phyloP scores from a whole-genome alignment of 768 basidiomycete species.

The Boletus edulis region DNA sequence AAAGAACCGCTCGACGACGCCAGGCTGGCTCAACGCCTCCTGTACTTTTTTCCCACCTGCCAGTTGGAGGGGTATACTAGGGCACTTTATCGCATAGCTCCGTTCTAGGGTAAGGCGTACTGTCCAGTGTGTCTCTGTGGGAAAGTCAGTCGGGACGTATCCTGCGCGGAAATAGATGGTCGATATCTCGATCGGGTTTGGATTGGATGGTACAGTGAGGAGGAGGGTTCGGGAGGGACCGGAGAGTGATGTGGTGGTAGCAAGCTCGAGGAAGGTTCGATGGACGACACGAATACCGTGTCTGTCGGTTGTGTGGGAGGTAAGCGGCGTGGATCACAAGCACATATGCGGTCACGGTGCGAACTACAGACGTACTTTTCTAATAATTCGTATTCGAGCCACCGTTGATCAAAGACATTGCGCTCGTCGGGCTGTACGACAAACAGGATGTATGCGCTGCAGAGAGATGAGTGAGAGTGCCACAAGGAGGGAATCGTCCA shows the following conservation, averaged over 20 bases:
- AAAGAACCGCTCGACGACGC: conserved; percentile 74
- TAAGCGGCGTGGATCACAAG: not conserved
- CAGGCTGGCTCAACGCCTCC: conserved; percentile 74
- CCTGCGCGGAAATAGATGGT: conserved; percentile 90
- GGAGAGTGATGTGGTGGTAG: conserved; percentile 48
- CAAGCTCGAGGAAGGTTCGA: conserved; percentile 73
- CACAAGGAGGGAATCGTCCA: conserved; percentile 10
- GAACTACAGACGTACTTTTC: conserved; percentile 52
- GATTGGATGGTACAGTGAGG: conserved; percentile 25
- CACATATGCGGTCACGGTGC: not conserved
- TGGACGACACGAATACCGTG: conserved; percentile 73
- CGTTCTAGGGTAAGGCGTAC: conserved; percentile 79
- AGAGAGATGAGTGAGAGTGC: not conserved
- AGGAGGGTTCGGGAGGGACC: conserved; percentile 45
- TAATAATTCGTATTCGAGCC: conserved; percentile 83
- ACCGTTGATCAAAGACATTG: conserved; percentile 93
- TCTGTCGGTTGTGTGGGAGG: conserved; percentile 35
- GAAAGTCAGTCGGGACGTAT: conserved; percentile 83
- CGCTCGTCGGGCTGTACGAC: conserved; percentile 88
- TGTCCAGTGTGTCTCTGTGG: conserved; percentile 58
- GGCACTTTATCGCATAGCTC: conserved; percentile 89
- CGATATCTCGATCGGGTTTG: conserved; percentile 61
- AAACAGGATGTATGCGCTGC: conserved; percentile 66
- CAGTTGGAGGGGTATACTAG: conserved; percentile 86
- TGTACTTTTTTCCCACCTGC: conserved; percentile 97